Conservation (phyloP, 768 basidiomycete genomes). For the Suillus lakei region DNA sequence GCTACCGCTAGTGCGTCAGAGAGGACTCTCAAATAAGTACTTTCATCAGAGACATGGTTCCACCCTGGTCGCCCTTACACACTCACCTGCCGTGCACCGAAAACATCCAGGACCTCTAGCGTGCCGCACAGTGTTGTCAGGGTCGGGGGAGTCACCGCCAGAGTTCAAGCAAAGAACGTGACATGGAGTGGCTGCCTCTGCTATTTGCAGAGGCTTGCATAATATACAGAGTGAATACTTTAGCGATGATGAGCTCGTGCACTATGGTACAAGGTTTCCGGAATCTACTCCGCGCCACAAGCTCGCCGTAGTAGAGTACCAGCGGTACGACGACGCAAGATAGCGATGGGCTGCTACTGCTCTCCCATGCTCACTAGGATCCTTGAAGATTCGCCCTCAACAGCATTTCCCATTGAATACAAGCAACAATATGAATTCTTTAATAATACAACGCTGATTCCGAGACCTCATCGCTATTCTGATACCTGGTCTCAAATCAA, state of each 20-base stretch:
- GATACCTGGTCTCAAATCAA: conserved; percentile 48
- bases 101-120: too few relatives aligned
- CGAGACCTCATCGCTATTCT: background rate
- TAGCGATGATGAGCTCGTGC: too few relatives aligned
- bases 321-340: background rate
- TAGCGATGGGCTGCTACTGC: background rate
- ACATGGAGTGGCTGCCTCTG: too few relatives aligned
- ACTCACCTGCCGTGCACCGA: too few relatives aligned
- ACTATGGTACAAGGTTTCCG: background rate
- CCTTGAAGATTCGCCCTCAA: background rate
- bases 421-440: background rate
- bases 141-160: background rate
- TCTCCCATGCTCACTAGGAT: background rate
- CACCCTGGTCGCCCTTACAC: background rate
- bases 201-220: too few relatives aligned
- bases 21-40: background rate
- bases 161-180: background rate
- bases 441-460: background rate
- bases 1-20: background rate
- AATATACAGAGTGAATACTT: too few relatives aligned
- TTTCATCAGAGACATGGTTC: background rate
- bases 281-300: background rate
- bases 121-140: background rate
- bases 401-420: background rate
- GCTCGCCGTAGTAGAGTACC: background rate